Base-by-base conservation (phyloP, 768 basidiomycete species). In the Amanita jacksonii region DNA sequence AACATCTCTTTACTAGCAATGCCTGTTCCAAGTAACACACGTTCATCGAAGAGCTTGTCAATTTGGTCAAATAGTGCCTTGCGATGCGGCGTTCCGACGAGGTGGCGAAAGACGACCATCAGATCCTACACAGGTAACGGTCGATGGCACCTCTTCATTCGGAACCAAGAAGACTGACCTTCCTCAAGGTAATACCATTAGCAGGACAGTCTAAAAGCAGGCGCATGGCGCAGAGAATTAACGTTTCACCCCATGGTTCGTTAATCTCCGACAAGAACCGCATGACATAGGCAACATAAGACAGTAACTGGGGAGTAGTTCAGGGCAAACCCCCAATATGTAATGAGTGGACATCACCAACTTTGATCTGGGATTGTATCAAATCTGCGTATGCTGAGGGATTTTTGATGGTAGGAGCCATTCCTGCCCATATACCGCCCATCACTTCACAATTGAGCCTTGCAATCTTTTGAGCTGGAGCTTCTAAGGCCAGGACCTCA, bases 141-240 rank as follows among this genome's bases (percentile, higher is more conserved):
- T 33, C 31, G 23, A 20, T 3, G 23, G 16, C 19, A 4, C 9
- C 39, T 38, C n/a, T 15, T 40, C n/a, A 35, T 27, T 37, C 9
- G 19, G 18, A 28, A 16, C 8, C 6, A 8, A 38, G 12, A 30
- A 16, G 31, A 38, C 51, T 38, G 27, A 88, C 91, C 73, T 85
- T 90, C 63, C 94, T 72, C 15, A 89, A 73, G 7, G 77, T 68
- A 10, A 90, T 83, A 7, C 83, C 83, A 55, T 85, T 88, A 0
- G 84, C 72, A 30, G 96, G 93, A 57, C 92, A 92, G 59, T 98
- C 93, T 57, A 96, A 87, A 38, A 98, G 69, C 24, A 98, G 68
- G n/a, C 96, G 76, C 25, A 98, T 64, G 22, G 85, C 81, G 16
- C 80, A 77, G 40, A 85, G 66, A 24, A 92, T 81, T 19, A 98